Conservation (phyloP, 192 early-diverging fungal species). For the Spinellus fusiger region DNA sequence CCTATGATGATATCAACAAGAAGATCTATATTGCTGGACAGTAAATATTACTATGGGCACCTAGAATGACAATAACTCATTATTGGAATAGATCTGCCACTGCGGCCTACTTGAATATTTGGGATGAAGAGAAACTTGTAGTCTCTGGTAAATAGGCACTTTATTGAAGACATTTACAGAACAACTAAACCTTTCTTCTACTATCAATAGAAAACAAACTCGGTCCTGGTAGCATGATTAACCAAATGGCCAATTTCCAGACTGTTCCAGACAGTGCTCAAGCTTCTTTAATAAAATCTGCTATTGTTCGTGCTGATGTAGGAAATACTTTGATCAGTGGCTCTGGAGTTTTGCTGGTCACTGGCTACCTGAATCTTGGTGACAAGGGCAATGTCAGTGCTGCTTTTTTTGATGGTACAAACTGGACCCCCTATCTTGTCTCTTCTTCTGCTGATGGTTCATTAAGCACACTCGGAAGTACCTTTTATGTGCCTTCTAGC, state of each 20-base stretch:
- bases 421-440: slow-evolving; percentile 39
- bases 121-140: slow-evolving; percentile 12
- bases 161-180: no score
- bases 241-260: slow-evolving; percentile 14
- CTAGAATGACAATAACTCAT: not conserved
- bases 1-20: slow-evolving; percentile 9
- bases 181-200: not conserved
- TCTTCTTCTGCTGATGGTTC: slow-evolving; percentile 20
- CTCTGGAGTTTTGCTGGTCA: slow-evolving; percentile 33
- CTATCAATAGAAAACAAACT: not conserved
- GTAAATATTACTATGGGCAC: slow-evolving; percentile 3
- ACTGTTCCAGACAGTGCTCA: not conserved
- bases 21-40: slow-evolving; percentile 36
- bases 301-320: not conserved
- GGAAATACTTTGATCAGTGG: not conserved
- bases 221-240: slow-evolving; percentile 19
- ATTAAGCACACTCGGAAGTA: slow-evolving; percentile 10
- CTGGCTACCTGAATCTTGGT: slow-evolving; percentile 36
- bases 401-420: slow-evolving; percentile 45
- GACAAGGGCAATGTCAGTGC: slow-evolving; percentile 35
- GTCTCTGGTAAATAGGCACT: not conserved
- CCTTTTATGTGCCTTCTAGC: slow-evolving; percentile 4
- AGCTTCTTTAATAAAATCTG: not conserved
- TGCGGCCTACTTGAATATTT: slow-evolving; percentile 6
- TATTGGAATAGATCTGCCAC: not conserved